Base-by-base conservation (phyloP, 257 asterid species). In the Fraxinus americana region DNA sequence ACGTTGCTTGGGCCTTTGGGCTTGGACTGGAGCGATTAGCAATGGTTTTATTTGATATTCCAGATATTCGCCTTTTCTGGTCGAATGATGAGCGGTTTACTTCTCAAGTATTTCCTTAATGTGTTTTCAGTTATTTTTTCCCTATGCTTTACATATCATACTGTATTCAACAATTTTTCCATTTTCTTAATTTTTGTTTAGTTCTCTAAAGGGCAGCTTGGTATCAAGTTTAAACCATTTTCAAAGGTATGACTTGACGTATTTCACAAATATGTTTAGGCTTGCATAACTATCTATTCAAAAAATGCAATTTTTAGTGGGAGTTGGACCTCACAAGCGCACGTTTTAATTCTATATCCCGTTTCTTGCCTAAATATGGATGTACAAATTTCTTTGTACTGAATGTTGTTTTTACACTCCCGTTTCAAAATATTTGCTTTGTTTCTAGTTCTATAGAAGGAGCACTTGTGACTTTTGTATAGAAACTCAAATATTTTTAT, bases 1-100 rank as follows among this genome's bases (percentile, higher is more conserved):
- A 86, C 84, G 94, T 93, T 73, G 99, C 97, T 81, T 96, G 99
- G 99, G 99, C 99, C 63, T 95, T 95, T 85, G 99, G 99, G 72
- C 99, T 95, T 85, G 99, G 99, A 67, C 83, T 95, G 85, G 98
- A 95, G 86, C 89, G 98, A 29, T 78, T 95, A 80, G 97, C 99
- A 45, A 95, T 95, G 99, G 98, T 95, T 80, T 85, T 93, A 50
- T 93, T 93, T 79, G 97, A 95, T 76, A 95, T 93, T 85, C 98
- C 99, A 74, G 99, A 95, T 84, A 91, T 95, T 77, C 97, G 97
- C 69, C 98, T 95, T 81, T 95, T 95, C 87, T 95, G 99, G 99
- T 84, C 94, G 14, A 71, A 74, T 19, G 99, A 96, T 67, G 88
- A 92, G 86, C 99, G 95, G 74, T 96, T 96, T 82, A 93, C 97